Base-by-base conservation (phyloP, 805 yeast genomes). In the Candida sonorensis region DNA sequence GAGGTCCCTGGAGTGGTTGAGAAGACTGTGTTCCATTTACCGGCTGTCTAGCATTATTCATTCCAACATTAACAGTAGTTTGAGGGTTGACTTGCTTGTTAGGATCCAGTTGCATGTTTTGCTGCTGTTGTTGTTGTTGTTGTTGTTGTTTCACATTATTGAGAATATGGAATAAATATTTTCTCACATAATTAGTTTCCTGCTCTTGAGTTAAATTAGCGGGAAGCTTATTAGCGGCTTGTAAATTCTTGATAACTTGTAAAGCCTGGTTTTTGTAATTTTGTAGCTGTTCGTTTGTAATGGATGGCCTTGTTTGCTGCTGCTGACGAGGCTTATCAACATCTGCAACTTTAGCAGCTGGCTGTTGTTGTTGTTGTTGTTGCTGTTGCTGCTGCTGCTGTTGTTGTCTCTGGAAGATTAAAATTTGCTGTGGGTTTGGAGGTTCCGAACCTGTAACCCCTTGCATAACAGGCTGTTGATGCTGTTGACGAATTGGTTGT, bases 251-350 rank as follows among this genome's bases (percentile, higher is more conserved):
- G 15, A 59, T 55, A 30, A 55, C 54, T 30, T 51, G 56, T 5
- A 59, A 12, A 1, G 64, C 65, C 39, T 60, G 64, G 20, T 45
- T 46, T 41, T 50, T 57, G 33, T 51, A 56, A 30, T 42, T 47
- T 34, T 52, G 55, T 23, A 52, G 34, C 36, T 44, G 54, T 36
- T 48, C 57, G 24, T 34, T 37, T 2, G 51, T 42, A 27, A 45
- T 39, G 3, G 31, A 15, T 6, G 33, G 16, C 13, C 27, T 27
- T 24, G 23, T 32, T 17, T 21, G 31, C 34, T 22, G 38, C 3
- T 5, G 20, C 9, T 23, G 31, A 11, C 23, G 31, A 17, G 16
- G 37, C 16, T 37, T 43, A 22, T 40, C 45, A 2, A 23, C 14
- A 25, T 17, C 6, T n/a, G 12, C 23, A n/a, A 12, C 12, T 37